A percentile compares a stretch with the other conserved stretches of the same genome.
Conservation (phyloP, 2,329 filamentous ascomycete species). For the Arachnomyces sp. region DNA sequence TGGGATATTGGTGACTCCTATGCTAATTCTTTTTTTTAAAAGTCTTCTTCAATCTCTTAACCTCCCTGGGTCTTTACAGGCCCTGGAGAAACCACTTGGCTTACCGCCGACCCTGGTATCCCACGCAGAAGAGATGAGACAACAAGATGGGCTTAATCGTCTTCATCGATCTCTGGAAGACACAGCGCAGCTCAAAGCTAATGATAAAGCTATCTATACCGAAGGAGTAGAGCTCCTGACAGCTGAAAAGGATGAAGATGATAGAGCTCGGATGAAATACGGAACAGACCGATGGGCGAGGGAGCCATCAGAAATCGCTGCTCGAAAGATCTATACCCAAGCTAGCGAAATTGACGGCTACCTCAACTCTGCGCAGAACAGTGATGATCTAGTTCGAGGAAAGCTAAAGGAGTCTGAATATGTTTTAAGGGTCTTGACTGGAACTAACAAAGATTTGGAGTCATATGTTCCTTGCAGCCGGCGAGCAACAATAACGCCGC, state of each 20-base stretch:
- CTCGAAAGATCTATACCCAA: conserved; percentile 65
- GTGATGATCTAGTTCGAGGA: conserved; percentile 63
- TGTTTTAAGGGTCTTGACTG: conserved; percentile 67
- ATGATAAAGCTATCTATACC: conserved; percentile 68
- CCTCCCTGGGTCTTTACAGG: conserved; percentile 85
- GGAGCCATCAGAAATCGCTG: conserved; percentile 60
- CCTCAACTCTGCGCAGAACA: conserved; percentile 63
- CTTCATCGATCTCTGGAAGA: conserved; percentile 76
- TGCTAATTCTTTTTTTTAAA: conserved; percentile 12
- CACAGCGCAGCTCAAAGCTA: conserved; percentile 78
- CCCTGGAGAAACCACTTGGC: conserved; percentile 87
- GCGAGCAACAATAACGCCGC: conserved; percentile 68
- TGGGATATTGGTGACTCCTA: not conserved
- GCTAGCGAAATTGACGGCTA: conserved; percentile 78
- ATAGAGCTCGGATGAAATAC: conserved; percentile 64
- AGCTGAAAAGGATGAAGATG: conserved; percentile 77
- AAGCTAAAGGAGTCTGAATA: conserved; percentile 72
- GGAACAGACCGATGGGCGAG: conserved; percentile 82
- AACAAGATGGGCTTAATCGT: conserved; percentile 75
- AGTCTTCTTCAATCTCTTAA: conserved; percentile 69
- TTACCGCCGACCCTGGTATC: conserved; percentile 77
- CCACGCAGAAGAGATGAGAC: conserved; percentile 87
- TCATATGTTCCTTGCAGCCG: conserved; percentile 84
- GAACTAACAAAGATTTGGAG: conserved; percentile 72
- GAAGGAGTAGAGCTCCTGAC: conserved; percentile 74